phyloP scores from a whole-genome alignment of 768 basidiomycete genomes.

The Kwoniella newhampshirensis region DNA sequence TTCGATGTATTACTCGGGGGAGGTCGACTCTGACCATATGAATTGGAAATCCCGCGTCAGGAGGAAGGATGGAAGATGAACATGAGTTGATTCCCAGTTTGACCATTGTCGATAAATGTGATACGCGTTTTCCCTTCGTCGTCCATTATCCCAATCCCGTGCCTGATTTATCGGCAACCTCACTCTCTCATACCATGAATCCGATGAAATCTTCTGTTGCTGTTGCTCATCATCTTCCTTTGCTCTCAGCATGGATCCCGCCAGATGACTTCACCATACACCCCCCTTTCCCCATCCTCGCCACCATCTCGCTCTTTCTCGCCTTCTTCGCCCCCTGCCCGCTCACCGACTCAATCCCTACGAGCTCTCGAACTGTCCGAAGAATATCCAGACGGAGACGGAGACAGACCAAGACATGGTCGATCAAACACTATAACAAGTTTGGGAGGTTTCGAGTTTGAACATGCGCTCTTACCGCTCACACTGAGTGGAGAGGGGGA shows the following conservation, averaged over 20 bases:
- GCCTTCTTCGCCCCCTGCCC: constrained; percentile 27
- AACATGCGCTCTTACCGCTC: constrained; percentile 72
- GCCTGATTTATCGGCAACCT: no score
- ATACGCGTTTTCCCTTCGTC: no score
- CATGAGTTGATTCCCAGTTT: no score
- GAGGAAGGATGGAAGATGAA: constrained; percentile 4
- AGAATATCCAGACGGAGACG: constrained; percentile 19
- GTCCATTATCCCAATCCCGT: no score
- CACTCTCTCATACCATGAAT: no score
- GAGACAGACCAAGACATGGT: constrained; percentile 5
- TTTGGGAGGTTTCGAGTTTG: constrained; percentile 66
- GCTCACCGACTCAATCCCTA: constrained; percentile 70
- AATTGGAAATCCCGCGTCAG: no score
- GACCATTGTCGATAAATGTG: no score
- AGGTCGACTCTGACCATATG: no score
- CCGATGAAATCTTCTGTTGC: no score
- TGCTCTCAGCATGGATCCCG: no score
- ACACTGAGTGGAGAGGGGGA: constrained; percentile 74
- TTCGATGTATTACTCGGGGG: no score
- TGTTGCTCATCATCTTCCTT: no score
- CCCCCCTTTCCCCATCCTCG: constrained; percentile 26
- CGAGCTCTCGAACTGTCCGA: constrained; percentile 73
- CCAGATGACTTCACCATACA: constrained; percentile 16
- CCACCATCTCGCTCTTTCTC: constrained; percentile 16
- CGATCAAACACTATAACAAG: constrained; percentile 37